phyloP scores from a whole-genome alignment of 305 asterid species.

The Fraxinus angustifolia region DNA sequence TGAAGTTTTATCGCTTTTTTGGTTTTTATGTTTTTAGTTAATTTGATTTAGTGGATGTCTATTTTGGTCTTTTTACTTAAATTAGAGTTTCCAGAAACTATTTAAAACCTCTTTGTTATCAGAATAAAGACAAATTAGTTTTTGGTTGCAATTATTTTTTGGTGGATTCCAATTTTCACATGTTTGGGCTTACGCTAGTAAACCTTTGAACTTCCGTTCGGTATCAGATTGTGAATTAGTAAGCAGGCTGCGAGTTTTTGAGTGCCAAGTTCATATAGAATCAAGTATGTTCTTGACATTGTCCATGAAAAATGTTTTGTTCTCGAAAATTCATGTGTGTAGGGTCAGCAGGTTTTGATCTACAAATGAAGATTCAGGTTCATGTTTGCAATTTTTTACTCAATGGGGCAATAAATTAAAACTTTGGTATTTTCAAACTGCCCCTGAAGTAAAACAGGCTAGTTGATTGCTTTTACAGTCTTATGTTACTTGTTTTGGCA shows the following conservation, averaged over 20 bases:
- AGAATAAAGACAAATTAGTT: no score
- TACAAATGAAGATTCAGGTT: not conserved
- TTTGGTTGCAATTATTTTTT: no score
- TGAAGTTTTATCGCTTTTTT: no score
- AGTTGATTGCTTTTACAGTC: not conserved
- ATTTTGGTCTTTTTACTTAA: no score
- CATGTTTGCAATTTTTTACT: not conserved
- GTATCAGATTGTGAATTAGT: not conserved
- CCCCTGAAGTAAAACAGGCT: not conserved
- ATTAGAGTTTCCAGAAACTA: no score
- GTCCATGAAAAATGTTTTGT: not conserved
- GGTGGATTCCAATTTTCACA: no score
- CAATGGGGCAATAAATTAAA: not conserved
- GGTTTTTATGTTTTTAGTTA: no score
- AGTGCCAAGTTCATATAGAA: not conserved
- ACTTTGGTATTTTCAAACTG: not conserved
- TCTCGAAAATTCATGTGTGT: not conserved
- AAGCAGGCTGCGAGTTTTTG: not conserved
- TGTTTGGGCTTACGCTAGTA: no score
- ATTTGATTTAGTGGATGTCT: no score
- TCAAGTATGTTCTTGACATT: not conserved
- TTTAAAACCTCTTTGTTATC: no score
- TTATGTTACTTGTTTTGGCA: not conserved
- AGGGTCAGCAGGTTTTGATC: not conserved
- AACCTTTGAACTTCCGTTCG: no score